Conservation (phyloP, 2,329 filamentous ascomycete genomes). For the Myriosclerotinia scirpicola region DNA sequence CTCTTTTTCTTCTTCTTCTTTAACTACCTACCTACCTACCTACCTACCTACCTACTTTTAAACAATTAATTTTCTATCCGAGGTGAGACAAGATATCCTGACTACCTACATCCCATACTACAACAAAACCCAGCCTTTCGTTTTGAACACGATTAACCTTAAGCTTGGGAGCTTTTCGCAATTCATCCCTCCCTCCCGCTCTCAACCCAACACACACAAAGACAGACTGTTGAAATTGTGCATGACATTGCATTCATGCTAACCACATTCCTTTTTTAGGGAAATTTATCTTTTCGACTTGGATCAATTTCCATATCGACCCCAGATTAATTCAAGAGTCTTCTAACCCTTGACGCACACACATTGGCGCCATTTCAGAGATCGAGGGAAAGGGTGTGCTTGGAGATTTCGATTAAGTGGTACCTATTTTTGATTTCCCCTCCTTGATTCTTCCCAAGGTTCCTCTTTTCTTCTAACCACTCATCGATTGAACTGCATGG, state of each 20-base stretch:
- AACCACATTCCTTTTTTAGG: conserved; percentile 27
- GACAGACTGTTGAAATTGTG: conserved; percentile 14
- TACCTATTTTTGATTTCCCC: conserved; percentile 18
- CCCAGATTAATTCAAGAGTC: conserved; percentile 32
- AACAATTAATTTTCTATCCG: conserved; percentile 30
- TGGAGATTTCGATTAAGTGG: conserved; percentile 29
- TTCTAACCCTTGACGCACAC: conserved; percentile 21
- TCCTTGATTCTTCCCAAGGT: not conserved
- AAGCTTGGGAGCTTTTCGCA: conserved; percentile 32
- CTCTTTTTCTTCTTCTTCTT: conserved; percentile 2
- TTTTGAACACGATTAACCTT: conserved; percentile 29
- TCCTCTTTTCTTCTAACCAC: not conserved
- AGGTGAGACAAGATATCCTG: conserved; percentile 36
- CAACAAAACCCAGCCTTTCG: conserved; percentile 31
- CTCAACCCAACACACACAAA: conserved; percentile 1
- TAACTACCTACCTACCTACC: not conserved
- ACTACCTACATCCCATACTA: not conserved
- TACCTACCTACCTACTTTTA: not conserved
- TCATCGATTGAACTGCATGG: not conserved
- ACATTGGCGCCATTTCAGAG: conserved; percentile 31
- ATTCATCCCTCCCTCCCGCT: conserved; percentile 10
- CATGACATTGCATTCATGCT: conserved; percentile 31
- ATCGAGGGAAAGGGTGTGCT: conserved; percentile 22
- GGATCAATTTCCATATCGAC: conserved; percentile 30
- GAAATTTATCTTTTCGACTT: conserved; percentile 30